Conservation (phyloP, 257 asterid species). For the Solanum chiquidenum region DNA sequence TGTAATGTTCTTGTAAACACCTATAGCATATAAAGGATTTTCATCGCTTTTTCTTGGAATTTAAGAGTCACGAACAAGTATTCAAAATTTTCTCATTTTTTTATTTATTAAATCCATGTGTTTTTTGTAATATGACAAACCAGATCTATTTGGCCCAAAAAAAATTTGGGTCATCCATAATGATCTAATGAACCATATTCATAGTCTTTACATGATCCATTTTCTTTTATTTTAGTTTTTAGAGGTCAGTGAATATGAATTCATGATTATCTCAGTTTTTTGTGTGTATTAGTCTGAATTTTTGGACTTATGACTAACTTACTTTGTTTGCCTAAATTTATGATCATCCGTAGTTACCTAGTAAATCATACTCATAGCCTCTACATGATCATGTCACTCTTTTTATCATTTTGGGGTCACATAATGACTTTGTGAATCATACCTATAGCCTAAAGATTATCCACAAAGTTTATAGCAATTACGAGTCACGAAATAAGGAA, state of each 20-base stretch:
- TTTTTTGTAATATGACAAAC: background rate
- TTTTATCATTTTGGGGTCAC: background rate
- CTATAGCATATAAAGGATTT: too few relatives aligned
- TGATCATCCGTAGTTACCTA: background rate
- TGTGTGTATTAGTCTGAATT: background rate
- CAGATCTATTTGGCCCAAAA: background rate
- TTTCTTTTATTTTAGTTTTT: background rate
- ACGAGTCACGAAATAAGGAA: background rate
- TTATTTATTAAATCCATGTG: too few relatives aligned
- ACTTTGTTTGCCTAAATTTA: background rate
- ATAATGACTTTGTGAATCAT: background rate
- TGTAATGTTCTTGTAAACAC: background rate
- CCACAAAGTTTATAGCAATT: too few relatives aligned
- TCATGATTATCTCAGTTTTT: background rate
- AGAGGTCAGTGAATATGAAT: background rate
- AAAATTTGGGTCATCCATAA: background rate
- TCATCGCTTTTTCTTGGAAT: background rate
- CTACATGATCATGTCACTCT: background rate
- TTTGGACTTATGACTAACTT: background rate
- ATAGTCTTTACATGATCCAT: background rate
- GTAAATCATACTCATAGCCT: background rate
- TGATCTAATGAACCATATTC: background rate
- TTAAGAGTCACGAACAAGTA: background rate
- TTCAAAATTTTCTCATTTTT: too few relatives aligned
- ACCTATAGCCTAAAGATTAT: background rate